Conservation (phyloP, 2,329 filamentous ascomycete species). For the Arthroderma sp. region DNA sequence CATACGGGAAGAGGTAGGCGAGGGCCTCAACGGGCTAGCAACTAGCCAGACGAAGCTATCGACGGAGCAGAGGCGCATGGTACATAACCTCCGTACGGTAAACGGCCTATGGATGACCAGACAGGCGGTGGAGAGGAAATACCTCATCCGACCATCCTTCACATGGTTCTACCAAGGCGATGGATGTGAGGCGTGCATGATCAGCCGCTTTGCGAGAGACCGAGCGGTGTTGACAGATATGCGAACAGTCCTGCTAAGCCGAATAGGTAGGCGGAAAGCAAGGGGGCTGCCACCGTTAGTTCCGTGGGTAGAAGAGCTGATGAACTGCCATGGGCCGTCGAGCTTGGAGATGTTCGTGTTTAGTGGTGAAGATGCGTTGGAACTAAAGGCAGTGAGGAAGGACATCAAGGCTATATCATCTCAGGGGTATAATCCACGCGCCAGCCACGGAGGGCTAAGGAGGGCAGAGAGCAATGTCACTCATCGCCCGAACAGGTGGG, state of each 20-base stretch:
- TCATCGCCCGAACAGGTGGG: not conserved
- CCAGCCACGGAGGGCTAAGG: not conserved
- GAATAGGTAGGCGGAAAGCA: conserved; percentile 19
- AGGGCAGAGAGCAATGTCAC: not conserved
- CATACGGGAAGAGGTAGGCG: conserved; percentile 16
- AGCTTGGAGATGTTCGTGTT: conserved; percentile 6
- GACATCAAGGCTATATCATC: not conserved
- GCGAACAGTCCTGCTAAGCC: conserved; percentile 21
- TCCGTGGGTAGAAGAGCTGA: conserved; percentile 22
- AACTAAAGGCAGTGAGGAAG: conserved; percentile 6
- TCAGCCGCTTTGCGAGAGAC: conserved; percentile 23
- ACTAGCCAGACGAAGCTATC: conserved; percentile 11
- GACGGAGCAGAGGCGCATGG: conserved; percentile 13
- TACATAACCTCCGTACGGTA: conserved; percentile 19
- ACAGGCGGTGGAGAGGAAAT: conserved; percentile 5
- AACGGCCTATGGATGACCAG: conserved; percentile 25
- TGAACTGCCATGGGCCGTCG: conserved; percentile 13
- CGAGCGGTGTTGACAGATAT: conserved; percentile 22
- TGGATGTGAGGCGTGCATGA: conserved; percentile 29
- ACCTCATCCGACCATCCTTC: conserved; percentile 6
- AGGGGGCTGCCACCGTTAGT: conserved; percentile 19
- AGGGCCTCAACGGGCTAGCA: conserved; percentile 14
- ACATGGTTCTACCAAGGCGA: conserved; percentile 23
- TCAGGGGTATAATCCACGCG: not conserved
- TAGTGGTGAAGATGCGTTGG: conserved; percentile 7